Base-by-base conservation (phyloP, 208 protist species). In the Acanthamoeba castellanii region DNA sequence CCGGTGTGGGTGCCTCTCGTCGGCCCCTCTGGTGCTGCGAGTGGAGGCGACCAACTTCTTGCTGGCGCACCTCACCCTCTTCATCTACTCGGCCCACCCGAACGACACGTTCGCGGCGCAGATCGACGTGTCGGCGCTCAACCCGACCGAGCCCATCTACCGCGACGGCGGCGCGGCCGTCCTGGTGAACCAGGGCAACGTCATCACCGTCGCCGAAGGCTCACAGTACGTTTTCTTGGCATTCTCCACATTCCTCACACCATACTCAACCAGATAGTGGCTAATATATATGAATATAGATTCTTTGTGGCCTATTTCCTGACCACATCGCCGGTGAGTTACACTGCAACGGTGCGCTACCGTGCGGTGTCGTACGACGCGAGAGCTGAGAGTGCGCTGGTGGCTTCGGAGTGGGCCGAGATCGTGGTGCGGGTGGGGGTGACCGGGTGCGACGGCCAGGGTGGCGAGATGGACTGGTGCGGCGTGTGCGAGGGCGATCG, bases 361-460 rank as follows among this genome's bases (percentile, higher is more conserved):
- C 25, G 22, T 5, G 27, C 27, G 45, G 34, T 13, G 27, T 57
- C 59, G 59, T 30, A 59, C 25, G 7, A 6, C 27, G 57, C 2
- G 7, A 2, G 1, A 1, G 61, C 30, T 4, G 57, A 59, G 14
- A 30, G 18, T 11, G 74, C 74, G 27, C 32, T 27, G 22, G 57
- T 70, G 61, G 16, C 61, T 22, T 70, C 61, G 27, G 25, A 70
- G 3, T 70, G 61, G 61, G 61, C 61, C 61, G 61, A 50, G 27
- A 14, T 88, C 81, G 25, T 25, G 8, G 16, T 64, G 25, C 32
- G n/a, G 30, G 81, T 88, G 8, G 22, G 8, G n/a, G 81, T 27
- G 30, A 88, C 9, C 9, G 81, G 81, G 5, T 88, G 81, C 52
- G 81, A 88, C 52, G 81, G 81, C 52, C 9, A 66, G 50, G 81